Percentiles rank a stretch among this genome's conserved stretches.
These are phyloP conservation scores for Geranium rotundifolium DNA, from an alignment of 345 rosid genomes.

Conservation along the genomic window DNA sequence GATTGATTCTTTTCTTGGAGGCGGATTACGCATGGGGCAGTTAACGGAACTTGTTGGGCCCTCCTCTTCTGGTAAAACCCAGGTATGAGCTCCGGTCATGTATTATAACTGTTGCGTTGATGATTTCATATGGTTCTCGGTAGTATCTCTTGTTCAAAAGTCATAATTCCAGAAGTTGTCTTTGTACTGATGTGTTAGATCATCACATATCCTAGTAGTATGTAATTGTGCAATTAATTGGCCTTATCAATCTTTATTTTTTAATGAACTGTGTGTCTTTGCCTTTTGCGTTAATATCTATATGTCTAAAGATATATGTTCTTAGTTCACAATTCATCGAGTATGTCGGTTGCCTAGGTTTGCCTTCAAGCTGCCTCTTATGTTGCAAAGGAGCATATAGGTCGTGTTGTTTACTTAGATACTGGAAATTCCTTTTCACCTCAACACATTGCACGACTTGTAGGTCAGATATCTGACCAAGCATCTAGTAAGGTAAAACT, in stretches of 20 bases:
- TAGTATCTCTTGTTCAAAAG: too few species aligned
- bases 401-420: slow-evolving; percentile 50
- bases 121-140: too few species aligned
- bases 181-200: too few species aligned
- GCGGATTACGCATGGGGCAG: slow-evolving; percentile 58
- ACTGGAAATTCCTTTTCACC: slow-evolving; percentile 81
- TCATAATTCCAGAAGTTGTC: too few species aligned
- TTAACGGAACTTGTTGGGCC: slow-evolving; percentile 79
- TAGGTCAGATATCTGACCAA: slow-evolving; percentile 23
- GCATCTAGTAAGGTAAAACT: slow-evolving; percentile 26
- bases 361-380: slow-evolving; percentile 54
- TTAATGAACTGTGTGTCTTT: too few species aligned
- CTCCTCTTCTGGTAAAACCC: slow-evolving; percentile 87
- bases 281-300: too few species aligned
- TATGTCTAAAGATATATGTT: too few species aligned
- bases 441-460: slow-evolving; percentile 38
- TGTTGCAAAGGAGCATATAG: slow-evolving; percentile 36
- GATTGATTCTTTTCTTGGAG: slow-evolving; percentile 52
- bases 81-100: slow-evolving; percentile 26
- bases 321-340: background rate
- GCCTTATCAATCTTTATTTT: too few species aligned
- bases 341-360: slow-evolving; percentile 26
- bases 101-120: too few species aligned
- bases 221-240: too few species aligned
- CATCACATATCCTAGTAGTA: too few species aligned